Conservation (phyloP, 73 alveolate species). For the Uronychia setigera region DNA sequence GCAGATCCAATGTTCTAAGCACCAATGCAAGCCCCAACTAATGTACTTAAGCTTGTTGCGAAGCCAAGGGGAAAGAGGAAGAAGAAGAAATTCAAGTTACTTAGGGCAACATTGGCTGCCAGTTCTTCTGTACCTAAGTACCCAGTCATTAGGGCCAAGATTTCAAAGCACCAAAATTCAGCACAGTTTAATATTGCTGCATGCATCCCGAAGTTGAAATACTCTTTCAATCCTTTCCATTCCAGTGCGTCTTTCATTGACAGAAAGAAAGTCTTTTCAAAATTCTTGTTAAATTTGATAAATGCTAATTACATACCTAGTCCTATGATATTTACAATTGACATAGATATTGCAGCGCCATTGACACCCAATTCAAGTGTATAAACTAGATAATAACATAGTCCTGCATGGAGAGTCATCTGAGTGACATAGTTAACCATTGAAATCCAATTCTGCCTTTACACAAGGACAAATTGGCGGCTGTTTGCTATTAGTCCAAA, state of each 20-base stretch:
- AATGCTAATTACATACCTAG: too few species aligned
- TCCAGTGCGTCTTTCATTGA: background rate
- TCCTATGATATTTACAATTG: slow-evolving; percentile 6
- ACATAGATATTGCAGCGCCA: slow-evolving; percentile 27
- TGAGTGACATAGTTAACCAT: background rate
- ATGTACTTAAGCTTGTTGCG: background rate
- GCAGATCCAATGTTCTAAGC: slow-evolving; percentile 5
- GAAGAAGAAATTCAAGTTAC: too few species aligned
- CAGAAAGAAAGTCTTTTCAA: background rate
- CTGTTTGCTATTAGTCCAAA: background rate
- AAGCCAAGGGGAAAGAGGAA: background rate
- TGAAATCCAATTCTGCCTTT: background rate
- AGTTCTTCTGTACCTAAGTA: background rate
- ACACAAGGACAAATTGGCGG: background rate
- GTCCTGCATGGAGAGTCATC: background rate
- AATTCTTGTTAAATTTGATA: background rate
- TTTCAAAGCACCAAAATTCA: slow-evolving; percentile 19
- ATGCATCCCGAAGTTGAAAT: background rate
- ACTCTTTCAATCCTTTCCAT: background rate
- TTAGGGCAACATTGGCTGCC: slow-evolving; percentile 1
- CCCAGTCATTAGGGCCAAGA: background rate
- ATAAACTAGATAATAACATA: background rate
- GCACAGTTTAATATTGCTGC: background rate
- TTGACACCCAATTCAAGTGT: background rate
- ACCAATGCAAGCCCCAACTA: background rate